A percentile compares a stretch with the other conserved stretches of the same genome.
phyloP scores from a whole-genome alignment of 106 monocot genomes.

The Dactylorhiza incarnata region DNA sequence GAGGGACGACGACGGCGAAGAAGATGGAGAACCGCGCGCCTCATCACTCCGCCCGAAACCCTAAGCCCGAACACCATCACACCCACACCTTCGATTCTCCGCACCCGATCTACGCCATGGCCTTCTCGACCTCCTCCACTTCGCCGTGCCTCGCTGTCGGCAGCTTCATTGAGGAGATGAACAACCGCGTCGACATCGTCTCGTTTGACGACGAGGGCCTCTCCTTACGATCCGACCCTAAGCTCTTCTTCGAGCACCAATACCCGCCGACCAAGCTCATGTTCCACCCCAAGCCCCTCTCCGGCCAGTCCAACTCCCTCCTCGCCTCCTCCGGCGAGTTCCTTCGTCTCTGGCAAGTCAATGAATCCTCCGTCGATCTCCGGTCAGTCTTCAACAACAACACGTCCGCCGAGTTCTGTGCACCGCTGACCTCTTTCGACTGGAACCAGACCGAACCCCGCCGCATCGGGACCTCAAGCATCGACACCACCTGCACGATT shows the following conservation, averaged over 20 bases:
- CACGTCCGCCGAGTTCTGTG: conserved; percentile 53
- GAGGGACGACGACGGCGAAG: not conserved
- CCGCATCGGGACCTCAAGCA: conserved; percentile 58
- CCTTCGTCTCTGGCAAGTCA: conserved; percentile 50
- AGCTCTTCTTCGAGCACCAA: conserved; percentile 84
- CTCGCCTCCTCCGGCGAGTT: conserved; percentile 78
- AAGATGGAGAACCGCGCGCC: not conserved
- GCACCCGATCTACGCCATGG: conserved; percentile 88
- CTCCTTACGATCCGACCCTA: conserved; percentile 37
- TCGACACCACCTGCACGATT: conserved; percentile 93
- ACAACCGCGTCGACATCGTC: conserved; percentile 68
- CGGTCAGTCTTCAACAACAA: conserved; percentile 37
- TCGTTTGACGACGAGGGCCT: conserved; percentile 54
- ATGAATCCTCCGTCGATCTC: conserved; percentile 26
- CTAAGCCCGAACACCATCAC: conserved; percentile 17
- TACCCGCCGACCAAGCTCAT: conserved; percentile 94
- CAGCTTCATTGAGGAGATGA: conserved; percentile 68
- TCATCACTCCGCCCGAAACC: not conserved
- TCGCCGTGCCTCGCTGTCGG: conserved; percentile 73
- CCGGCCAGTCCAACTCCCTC: conserved; percentile 27
- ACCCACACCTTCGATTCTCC: conserved; percentile 73
- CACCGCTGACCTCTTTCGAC: conserved; percentile 74
- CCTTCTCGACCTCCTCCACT: conserved; percentile 48
- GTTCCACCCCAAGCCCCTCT: conserved; percentile 49
- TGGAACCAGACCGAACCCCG: conserved; percentile 62